Conservation (phyloP, 768 basidiomycete species). For the Pleurotus sapidus region DNA sequence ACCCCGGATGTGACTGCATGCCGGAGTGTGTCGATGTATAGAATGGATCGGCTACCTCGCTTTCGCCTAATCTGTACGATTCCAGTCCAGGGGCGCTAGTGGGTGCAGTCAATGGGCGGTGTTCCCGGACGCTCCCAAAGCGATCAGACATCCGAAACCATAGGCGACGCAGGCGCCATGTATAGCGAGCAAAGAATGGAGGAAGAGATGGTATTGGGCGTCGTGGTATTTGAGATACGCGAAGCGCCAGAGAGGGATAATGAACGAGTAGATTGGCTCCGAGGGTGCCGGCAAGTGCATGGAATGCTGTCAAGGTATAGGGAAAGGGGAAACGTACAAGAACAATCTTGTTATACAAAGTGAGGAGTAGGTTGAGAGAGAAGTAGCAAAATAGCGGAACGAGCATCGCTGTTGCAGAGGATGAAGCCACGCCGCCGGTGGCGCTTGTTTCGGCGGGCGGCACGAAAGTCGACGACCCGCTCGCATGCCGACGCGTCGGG, state of each 20-base stretch:
- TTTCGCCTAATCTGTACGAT: neutral
- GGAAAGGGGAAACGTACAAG: slow-evolving; percentile 93
- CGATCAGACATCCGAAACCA: neutral
- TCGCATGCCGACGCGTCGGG: neutral
- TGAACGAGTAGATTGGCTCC: slow-evolving; percentile 72
- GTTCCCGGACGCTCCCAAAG: neutral
- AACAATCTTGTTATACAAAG: slow-evolving; percentile 93
- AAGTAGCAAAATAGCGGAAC: slow-evolving; percentile 75
- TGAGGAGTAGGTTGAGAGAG: slow-evolving; percentile 85
- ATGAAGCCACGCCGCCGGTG: neutral
- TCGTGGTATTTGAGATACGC: slow-evolving; percentile 11
- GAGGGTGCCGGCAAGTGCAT: slow-evolving; percentile 81
- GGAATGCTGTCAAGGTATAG: slow-evolving; percentile 91
- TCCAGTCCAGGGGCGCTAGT: neutral
- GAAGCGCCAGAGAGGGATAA: slow-evolving; percentile 10
- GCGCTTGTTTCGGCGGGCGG: slow-evolving; percentile 11
- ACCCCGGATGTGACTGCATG: slow-evolving; percentile 28
- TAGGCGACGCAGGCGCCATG: slow-evolving; percentile 3
- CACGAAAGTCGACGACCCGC: neutral
- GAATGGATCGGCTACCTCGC: slow-evolving; percentile 1
- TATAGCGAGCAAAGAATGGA: slow-evolving; percentile 3
- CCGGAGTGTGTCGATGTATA: slow-evolving; percentile 2
- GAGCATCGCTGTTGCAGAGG: slow-evolving; percentile 41
- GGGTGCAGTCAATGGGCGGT: neutral
- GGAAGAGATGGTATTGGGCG: slow-evolving; percentile 9